Evolutionary conservation across 2,329 filamentous ascomycete genomes (phyloP).

Genomic region (Endocalyx cinctus): DNA sequence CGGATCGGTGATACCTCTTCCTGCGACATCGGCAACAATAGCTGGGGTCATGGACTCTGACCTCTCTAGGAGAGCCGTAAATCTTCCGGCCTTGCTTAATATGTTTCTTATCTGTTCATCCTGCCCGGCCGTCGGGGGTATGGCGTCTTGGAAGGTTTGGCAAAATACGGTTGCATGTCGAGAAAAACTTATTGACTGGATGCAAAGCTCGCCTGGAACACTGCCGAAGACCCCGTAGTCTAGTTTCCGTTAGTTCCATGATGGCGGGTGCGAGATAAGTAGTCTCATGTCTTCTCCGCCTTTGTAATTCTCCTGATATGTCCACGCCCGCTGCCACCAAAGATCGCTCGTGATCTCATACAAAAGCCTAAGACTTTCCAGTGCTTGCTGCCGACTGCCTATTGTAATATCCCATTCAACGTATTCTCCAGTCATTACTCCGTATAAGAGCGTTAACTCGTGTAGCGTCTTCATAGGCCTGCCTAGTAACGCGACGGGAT

Average conservation of each 20-base stretch:
- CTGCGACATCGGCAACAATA: conserved; percentile 5
- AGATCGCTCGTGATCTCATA: conserved; percentile 19
- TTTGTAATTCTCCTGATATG: conserved; percentile 30
- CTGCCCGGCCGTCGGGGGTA: conserved; percentile 3
- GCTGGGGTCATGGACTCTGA: conserved; percentile 5
- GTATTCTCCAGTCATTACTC: too few relatives aligned
- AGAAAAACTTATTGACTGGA: conserved; percentile 16
- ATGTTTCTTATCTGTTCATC: conserved; percentile 10
- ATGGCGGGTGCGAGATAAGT: conserved; percentile 18
- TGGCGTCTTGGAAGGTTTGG: conserved; percentile 10
- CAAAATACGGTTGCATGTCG: conserved; percentile 20
- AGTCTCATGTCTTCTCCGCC: conserved; percentile 23
- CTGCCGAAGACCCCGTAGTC: too few relatives aligned
- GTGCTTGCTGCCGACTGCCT: too few relatives aligned
- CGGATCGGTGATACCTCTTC: not conserved
- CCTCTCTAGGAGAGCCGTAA: conserved; percentile 1
- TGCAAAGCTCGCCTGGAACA: too few relatives aligned
- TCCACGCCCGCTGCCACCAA: conserved; percentile 30
- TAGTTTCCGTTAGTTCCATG: too few relatives aligned
- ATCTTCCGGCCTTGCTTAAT: conserved; percentile 14
- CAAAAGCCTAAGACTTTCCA: conserved; percentile 16
- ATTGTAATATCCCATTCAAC: too few relatives aligned
- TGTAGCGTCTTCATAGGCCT: too few relatives aligned
- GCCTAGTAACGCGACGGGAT: too few relatives aligned
- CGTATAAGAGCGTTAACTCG: too few relatives aligned